Base-by-base conservation (phyloP, 2,329 filamentous ascomycete species). In the Teratosphaeria zuluensis region DNA sequence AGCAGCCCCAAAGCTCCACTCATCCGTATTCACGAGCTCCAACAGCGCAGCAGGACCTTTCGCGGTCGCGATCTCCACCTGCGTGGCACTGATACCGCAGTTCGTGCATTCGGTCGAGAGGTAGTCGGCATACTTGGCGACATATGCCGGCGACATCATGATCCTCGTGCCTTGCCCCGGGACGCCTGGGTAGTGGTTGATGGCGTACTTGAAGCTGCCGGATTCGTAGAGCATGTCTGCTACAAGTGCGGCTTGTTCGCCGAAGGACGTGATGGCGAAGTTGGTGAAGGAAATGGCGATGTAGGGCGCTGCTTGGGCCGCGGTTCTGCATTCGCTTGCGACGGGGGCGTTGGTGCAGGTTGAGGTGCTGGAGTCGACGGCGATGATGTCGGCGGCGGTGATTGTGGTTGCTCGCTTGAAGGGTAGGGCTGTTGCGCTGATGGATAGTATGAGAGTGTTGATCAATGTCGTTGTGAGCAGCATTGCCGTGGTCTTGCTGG, bases 211-310 rank as follows among this genome's bases (percentile, higher is more conserved):
- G 75, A 92, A 89, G 62, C 85, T 79, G 24, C 59, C 83, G 1
- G 82, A 84, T 75, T 95, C 90, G 69, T 85, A 85, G 11, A 86
- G 82, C 76, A 89, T 87, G 68, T 90, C 77, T 12, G 85, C 78
- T 51, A 94, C 69, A 16, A 92, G 72, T 24, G 85, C 88, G 6
- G 89, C 89, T 69, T 88, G 84, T 65, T 87, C 82, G 24, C 78
- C 80, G 24, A 75, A 73, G 35, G 72, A 71, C 54, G 74, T 78
- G 65, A 91, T 75, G 2, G 71, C 63, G 76, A 89, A 87, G 11
- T 77, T 73, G 19, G 67, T 58, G 71, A 91, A 85, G 38, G 82
- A 80, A 6, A 74, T 64, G 66, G 76, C 74, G 61, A 92, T 78
- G 63, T 74, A 77, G 1, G 79, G 76, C 0, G 82, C 86, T 1